Conservation (phyloP, 2,329 filamentous ascomycete species). For the Microdochium nivale region DNA sequence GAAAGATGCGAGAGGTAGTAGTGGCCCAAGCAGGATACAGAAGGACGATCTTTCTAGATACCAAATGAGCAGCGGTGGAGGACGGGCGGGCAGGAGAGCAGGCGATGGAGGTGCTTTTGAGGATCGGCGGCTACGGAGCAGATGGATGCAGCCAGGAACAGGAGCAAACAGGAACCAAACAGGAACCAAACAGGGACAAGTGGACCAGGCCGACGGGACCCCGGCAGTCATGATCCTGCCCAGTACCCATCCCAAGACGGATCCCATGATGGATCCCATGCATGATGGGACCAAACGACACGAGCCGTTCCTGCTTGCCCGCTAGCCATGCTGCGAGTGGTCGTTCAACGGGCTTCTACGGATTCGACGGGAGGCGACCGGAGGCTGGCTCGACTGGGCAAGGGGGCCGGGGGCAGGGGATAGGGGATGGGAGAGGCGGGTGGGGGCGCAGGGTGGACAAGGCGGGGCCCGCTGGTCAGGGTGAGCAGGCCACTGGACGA, state of each 20-base stretch:
- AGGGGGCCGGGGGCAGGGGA: no score
- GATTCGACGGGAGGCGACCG: no score
- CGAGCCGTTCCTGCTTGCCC: no score
- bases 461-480: no score
- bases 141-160: not conserved
- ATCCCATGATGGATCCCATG: no score
- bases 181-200: not conserved
- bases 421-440: no score
- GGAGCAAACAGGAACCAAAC: not conserved
- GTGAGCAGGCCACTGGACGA: no score
- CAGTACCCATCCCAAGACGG: not conserved
- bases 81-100: not conserved
- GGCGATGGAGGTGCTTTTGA: not conserved
- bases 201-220: not conserved
- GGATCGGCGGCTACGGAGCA: not conserved
- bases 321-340: no score
- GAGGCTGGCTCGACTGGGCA: no score
- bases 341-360: no score
- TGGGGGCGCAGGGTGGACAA: no score
- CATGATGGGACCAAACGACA: no score
- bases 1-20: not conserved
- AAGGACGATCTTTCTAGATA: not conserved
- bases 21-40: not conserved
- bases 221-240: not conserved
- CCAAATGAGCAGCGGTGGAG: not conserved